Base-by-base conservation (phyloP, 73 alveolate genomes). In the Paramecium caudatum region DNA sequence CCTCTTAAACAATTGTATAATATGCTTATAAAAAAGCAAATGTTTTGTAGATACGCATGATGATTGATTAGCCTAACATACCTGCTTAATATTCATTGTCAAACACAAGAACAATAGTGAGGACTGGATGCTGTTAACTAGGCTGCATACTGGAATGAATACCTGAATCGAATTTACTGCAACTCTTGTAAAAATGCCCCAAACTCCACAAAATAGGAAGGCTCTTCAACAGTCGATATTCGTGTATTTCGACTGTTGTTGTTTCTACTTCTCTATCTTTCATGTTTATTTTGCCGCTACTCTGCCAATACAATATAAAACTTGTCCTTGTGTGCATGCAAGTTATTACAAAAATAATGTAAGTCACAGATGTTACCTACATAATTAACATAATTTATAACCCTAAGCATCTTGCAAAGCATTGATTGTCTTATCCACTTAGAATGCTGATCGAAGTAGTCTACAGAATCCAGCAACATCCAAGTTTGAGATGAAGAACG, bases 391-490 rank as follows among this genome's bases (percentile, higher is more conserved):
- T 32, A 30, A 32, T 41, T 74, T 9, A 7, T 7, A 12, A 74
- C 88, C 88, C 32, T 74, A 43, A 17, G 88, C 88, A 74, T 74
- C 88, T 39, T 39, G 4, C 32, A 74, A 21, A 39, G 88, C 88
- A 21, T 63, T 74, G 3, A 74, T 74, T 1, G 33, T 41, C 65
- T 43, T 74, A 74, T 74, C 65, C 16, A 45, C 47, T 2, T 74
- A 19, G 43, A 37, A 74, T 39, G 65, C 88, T 3, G 88, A 74
- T 34, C 88, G 43, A 8, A 74, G 36, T 25, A 74, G 43, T 19
- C 88, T 63, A 74, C 88, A 74, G 19, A 74, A 74, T 5, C 32
- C 36, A 12, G 69, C 9, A 3, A 74, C 88, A 74, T 74, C 88
- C 15, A 43, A 21, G 32, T 74, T 74, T 41, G 43, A 41, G 32